These are phyloP conservation scores for Fusarium caatingaense DNA, from an alignment of 2,329 filamentous ascomycete genomes.

Conservation along the genomic window DNA sequence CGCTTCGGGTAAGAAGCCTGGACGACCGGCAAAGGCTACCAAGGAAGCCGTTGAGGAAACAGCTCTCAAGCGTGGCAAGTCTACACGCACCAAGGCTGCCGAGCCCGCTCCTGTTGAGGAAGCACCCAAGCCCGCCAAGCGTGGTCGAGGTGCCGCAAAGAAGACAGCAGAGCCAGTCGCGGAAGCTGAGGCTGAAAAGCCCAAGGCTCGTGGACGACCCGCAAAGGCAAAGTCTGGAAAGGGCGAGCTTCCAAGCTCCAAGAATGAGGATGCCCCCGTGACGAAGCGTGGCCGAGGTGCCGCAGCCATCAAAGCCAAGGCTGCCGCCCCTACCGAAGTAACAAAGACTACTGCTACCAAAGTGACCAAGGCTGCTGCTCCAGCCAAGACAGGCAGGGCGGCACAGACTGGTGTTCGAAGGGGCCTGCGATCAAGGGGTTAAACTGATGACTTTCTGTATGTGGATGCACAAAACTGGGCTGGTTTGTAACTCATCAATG, in stretches of 20 bases:
- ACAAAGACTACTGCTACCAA: slow-evolving; percentile 34
- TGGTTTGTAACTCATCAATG: not conserved
- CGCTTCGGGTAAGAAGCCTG: slow-evolving; percentile 9
- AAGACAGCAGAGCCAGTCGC: not conserved
- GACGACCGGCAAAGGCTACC: slow-evolving; percentile 25
- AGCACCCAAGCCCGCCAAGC: slow-evolving; percentile 13
- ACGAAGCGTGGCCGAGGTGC: slow-evolving; percentile 31
- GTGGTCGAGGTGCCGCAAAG: slow-evolving; percentile 29
- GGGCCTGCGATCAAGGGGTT: slow-evolving; percentile 36
- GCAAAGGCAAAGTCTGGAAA: slow-evolving; percentile 42
- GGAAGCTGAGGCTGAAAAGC: slow-evolving; percentile 13
- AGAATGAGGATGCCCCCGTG: slow-evolving; percentile 1
- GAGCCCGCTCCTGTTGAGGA: slow-evolving; percentile 8
- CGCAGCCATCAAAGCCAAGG: slow-evolving; percentile 19
- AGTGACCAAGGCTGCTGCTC: slow-evolving; percentile 11
- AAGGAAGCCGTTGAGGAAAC: slow-evolving; percentile 15
- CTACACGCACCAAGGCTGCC: slow-evolving; percentile 19
- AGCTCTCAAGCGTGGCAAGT: slow-evolving; percentile 22
- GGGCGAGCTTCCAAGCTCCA: slow-evolving; percentile 38
- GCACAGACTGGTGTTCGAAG: slow-evolving; percentile 35
- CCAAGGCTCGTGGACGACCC: slow-evolving; percentile 33
- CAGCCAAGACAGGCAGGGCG: slow-evolving; percentile 34
- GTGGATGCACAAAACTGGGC: not conserved
- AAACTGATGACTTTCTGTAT: not conserved
- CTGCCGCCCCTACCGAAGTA: slow-evolving; percentile 30